phyloP scores from a whole-genome alignment of 2,329 filamentous ascomycete genomes.

The Ascocoryne sarcoides region DNA sequence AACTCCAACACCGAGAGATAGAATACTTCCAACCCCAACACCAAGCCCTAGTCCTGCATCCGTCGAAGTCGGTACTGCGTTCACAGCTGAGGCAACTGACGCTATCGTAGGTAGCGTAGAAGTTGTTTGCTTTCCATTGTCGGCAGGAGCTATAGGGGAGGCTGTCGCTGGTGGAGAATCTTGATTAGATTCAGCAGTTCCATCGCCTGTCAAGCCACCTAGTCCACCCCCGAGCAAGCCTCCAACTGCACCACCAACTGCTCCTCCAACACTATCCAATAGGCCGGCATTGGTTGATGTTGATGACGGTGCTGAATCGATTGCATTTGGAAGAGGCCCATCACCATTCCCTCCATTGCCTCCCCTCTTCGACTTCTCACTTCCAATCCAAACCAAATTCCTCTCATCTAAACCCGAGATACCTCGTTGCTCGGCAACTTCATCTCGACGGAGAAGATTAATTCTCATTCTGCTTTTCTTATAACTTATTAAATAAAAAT shows the following conservation, averaged over 20 bases:
- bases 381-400: not conserved
- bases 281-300: not conserved
- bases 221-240: too few species aligned
- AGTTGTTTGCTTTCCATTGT: too few species aligned
- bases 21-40: too few species aligned
- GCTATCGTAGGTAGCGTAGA: too few species aligned
- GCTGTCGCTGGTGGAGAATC: too few species aligned
- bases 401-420: not conserved
- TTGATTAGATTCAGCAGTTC: too few species aligned
- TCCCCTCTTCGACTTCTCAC: not conserved
- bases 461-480: not conserved
- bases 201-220: too few species aligned
- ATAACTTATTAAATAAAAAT: not conserved
- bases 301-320: not conserved
- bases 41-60: too few species aligned
- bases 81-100: too few species aligned
- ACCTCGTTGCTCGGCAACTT: not conserved
- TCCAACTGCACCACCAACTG: not conserved
- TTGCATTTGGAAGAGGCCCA: not conserved
- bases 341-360: not conserved
- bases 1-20: too few species aligned
- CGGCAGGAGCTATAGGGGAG: too few species aligned
- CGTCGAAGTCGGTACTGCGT: too few species aligned
- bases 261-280: not conserved
- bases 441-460: not conserved